These are phyloP conservation scores for Fusarium mundagurra DNA, from an alignment of 2,329 filamentous ascomycete genomes.

Conservation along the genomic window DNA sequence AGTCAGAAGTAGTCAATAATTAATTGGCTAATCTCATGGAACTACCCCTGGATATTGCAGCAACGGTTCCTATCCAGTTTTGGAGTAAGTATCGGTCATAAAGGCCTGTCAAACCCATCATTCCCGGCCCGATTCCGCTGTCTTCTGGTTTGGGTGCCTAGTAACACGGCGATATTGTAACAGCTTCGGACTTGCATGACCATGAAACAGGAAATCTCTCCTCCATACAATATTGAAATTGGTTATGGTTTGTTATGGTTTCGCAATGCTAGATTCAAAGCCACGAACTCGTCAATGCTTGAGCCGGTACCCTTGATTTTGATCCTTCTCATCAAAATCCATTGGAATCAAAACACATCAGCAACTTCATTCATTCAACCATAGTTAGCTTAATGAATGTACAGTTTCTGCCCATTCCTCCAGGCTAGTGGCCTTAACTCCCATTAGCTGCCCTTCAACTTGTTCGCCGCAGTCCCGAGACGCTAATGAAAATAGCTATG, in stretches of 20 bases:
- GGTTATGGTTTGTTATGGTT: not conserved
- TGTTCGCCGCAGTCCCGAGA: not conserved
- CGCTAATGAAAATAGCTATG: not conserved
- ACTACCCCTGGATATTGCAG: constrained; percentile 5
- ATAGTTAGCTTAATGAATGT: not conserved
- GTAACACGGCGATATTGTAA: not conserved
- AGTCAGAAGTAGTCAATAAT: not conserved
- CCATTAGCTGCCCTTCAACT: not conserved
- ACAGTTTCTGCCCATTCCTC: not conserved
- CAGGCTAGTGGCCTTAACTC: not conserved
- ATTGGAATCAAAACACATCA: not conserved
- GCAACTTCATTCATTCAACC: not conserved
- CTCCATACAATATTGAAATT: not conserved
- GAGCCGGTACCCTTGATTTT: not conserved
- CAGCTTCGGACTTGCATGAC: not conserved
- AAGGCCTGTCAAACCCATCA: constrained; percentile 2
- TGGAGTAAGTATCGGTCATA: not conserved
- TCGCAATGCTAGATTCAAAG: not conserved
- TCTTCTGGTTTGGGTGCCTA: not conserved
- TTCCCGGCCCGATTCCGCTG: constrained; percentile 12
- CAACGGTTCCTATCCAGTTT: not conserved
- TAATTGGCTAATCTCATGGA: constrained; percentile 3
- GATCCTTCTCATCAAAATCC: not conserved
- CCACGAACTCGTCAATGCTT: not conserved
- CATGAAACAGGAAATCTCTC: not conserved